phyloP scores from a whole-genome alignment of 495 filamentous ascomycete species.

The Penicillium longicatenatum region DNA sequence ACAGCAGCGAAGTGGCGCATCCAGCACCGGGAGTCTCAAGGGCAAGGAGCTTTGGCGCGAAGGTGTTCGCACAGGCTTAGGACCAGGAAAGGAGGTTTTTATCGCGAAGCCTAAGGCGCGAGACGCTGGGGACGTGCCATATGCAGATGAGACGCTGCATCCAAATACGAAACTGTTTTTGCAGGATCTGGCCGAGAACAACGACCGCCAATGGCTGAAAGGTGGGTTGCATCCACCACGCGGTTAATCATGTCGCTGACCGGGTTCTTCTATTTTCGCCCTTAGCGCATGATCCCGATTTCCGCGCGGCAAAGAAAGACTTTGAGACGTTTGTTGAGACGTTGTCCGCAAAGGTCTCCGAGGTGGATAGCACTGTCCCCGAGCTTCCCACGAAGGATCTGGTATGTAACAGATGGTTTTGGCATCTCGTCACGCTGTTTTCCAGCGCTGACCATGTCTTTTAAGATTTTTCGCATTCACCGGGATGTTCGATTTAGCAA shows the following conservation, averaged over 20 bases:
- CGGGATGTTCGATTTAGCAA: constrained; percentile 77
- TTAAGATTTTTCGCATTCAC: constrained; percentile 80
- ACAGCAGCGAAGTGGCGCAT: constrained; percentile 5
- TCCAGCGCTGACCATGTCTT: constrained; percentile 2
- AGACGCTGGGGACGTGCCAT: constrained; percentile 63
- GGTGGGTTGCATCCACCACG: constrained; percentile 42
- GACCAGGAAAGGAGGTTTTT: constrained; percentile 64
- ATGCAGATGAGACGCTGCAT: constrained; percentile 70
- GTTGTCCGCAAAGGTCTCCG: constrained; percentile 67
- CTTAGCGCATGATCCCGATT: constrained; percentile 77
- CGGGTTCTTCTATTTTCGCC: constrained; percentile 7
- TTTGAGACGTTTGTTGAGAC: constrained; percentile 74
- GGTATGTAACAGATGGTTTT: constrained; percentile 38
- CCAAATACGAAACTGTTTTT: constrained; percentile 82
- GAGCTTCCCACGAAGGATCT: constrained; percentile 82
- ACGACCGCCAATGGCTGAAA: constrained; percentile 82
- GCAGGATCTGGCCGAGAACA: constrained; percentile 72
- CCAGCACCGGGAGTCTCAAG: constrained; percentile 26
- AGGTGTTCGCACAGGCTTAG: constrained; percentile 58
- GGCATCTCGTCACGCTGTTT: neutral
- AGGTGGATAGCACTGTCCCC: constrained; percentile 75
- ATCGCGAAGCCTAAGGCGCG: constrained; percentile 71
- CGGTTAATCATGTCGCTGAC: constrained; percentile 14
- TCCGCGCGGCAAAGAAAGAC: constrained; percentile 72
- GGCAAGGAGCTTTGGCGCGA: constrained; percentile 59